These are phyloP conservation scores for Plasmodium knowlesi DNA, from an alignment of 169 alveolate genomes.

Conservation along the genomic window DNA sequence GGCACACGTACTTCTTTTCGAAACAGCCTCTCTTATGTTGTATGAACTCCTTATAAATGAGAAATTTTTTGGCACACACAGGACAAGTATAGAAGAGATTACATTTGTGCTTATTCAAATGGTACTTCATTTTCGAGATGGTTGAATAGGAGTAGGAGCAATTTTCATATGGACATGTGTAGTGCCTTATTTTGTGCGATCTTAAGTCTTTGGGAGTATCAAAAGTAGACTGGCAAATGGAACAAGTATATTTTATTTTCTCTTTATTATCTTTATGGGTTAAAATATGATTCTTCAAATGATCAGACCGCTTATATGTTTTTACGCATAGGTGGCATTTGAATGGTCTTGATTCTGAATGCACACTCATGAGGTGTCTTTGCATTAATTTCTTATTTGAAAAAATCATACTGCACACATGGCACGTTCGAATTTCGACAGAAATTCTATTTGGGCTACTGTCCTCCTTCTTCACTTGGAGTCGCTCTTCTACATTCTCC, in stretches of 20 bases:
- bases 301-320: constrained; percentile 80
- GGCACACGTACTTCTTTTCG: constrained; percentile 53
- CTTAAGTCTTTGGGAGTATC: constrained; percentile 43
- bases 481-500: not conserved
- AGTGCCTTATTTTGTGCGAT: constrained; percentile 24
- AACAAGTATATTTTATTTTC: constrained; percentile 34
- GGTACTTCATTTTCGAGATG: constrained; percentile 66
- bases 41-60: constrained; percentile 62
- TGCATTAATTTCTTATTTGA: constrained; percentile 69
- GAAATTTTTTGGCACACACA: constrained; percentile 23
- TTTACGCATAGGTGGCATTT: constrained; percentile 76
- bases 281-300: constrained; percentile 77
- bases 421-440: constrained; percentile 48
- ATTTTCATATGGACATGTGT: constrained; percentile 75
- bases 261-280: constrained; percentile 67
- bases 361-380: constrained; percentile 72
- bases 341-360: constrained; percentile 58
- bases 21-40: constrained; percentile 53
- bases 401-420: constrained; percentile 57
- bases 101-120: constrained; percentile 64
- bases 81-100: constrained; percentile 42
- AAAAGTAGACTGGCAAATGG: constrained; percentile 30
- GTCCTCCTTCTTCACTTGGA: not conserved
- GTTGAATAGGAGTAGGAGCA: constrained; percentile 66
- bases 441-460: constrained; percentile 1